A percentile compares a stretch with the other conserved stretches of the same genome.
These are phyloP conservation scores for Fusarium nisikadoi DNA, from an alignment of 2,329 filamentous ascomycete species.

Conservation along the genomic window DNA sequence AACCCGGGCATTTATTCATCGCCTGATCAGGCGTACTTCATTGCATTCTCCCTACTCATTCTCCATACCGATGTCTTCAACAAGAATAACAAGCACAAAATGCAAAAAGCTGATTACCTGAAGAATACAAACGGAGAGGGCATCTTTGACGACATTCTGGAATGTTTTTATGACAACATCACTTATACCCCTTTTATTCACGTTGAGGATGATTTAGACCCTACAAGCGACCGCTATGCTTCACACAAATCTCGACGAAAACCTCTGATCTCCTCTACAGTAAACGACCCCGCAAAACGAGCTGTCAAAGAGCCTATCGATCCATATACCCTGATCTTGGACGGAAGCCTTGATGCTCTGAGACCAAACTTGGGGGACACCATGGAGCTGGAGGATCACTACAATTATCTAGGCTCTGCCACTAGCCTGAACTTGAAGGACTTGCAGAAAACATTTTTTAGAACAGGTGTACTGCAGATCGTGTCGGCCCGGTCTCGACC, in stretches of 20 bases:
- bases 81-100: constrained; percentile 99
- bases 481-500: constrained; percentile 92
- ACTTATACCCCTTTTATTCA: constrained; percentile 98
- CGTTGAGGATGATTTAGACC: constrained; percentile 89
- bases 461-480: constrained; percentile 92
- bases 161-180: constrained; percentile 98
- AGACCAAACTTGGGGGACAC: constrained; percentile 91
- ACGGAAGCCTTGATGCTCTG: constrained; percentile 84
- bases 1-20: constrained; percentile 94
- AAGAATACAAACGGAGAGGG: constrained; percentile 94
- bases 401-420: constrained; percentile 84
- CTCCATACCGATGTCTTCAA: constrained; percentile 99
- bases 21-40: constrained; percentile 96
- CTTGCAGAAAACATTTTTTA: constrained; percentile 88
- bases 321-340: constrained; percentile 93
- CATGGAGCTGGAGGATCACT: constrained; percentile 91
- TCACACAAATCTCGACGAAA: constrained; percentile 78
- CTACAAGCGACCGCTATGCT: constrained; percentile 78
- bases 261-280: constrained; percentile 73
- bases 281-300: constrained; percentile 64
- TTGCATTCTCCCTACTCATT: constrained; percentile 95
- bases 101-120: constrained; percentile 95
- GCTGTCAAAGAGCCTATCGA: constrained; percentile 87
- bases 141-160: constrained; percentile 91
- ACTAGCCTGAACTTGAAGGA: constrained; percentile 81